A percentile compares a stretch with the other conserved stretches of the same genome.
Evolutionary conservation across 2,329 filamentous ascomycete genomes (phyloP).

Genomic region (Proliferodiscus dingleyae): DNA sequence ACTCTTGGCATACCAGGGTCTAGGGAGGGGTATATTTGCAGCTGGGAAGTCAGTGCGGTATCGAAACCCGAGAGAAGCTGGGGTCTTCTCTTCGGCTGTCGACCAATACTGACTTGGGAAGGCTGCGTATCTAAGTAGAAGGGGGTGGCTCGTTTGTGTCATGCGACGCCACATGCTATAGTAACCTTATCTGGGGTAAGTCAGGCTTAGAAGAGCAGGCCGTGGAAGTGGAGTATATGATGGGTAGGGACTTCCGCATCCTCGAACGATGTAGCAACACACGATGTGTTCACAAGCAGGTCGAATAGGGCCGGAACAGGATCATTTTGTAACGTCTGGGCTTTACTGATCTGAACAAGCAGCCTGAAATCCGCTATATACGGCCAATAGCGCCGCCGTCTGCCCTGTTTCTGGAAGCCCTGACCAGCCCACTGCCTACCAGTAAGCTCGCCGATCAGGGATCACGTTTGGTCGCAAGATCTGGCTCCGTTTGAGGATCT

Average conservation of each 20-base stretch:
- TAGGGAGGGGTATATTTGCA: not conserved
- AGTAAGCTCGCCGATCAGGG: conserved; percentile 16
- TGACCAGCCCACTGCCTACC: conserved; percentile 8
- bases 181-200: conserved; percentile 28
- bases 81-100: not conserved
- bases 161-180: conserved; percentile 24
- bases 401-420: not conserved
- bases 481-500: conserved; percentile 31
- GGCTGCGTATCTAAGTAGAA: too few species aligned
- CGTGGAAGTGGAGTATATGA: conserved; percentile 24
- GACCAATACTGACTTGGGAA: conserved; percentile 15
- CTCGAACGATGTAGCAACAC: not conserved
- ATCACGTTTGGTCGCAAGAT: conserved; percentile 28
- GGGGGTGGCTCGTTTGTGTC: conserved; percentile 31
- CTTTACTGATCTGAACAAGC: conserved; percentile 19
- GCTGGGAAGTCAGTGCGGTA: conserved; percentile 1
- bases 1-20: conserved; percentile 18
- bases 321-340: conserved; percentile 23
- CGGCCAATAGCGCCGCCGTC: conserved; percentile 11
- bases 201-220: conserved; percentile 23
- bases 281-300: conserved; percentile 12
- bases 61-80: conserved; percentile 8
- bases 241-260: conserved; percentile 13
- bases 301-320: conserved; percentile 8
- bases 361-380: conserved; percentile 17